Evolutionary conservation across 2,329 filamentous ascomycete species (phyloP).

Genomic region (Lachnellula occidentalis): DNA sequence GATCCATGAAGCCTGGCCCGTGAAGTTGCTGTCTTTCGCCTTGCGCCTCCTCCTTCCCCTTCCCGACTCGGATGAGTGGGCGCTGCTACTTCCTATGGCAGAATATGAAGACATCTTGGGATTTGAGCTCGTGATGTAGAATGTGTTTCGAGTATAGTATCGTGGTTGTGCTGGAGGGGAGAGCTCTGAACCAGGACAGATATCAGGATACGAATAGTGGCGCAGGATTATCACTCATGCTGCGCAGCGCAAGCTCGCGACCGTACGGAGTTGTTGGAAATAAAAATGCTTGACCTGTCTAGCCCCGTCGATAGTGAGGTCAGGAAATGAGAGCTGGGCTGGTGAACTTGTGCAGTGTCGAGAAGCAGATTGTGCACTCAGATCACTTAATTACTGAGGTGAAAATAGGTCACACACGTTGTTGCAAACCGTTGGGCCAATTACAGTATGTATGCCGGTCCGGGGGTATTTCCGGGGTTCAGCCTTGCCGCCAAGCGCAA

Average conservation of each 20-base stretch:
- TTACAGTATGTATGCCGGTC: too few species aligned
- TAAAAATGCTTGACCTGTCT: background rate
- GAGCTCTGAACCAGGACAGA: background rate
- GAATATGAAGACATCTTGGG: slow-evolving; percentile 26
- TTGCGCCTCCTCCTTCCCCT: slow-evolving; percentile 30
- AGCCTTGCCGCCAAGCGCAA: background rate
- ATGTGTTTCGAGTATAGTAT: background rate
- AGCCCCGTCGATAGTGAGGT: background rate
- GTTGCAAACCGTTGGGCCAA: too few species aligned
- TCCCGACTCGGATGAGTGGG: slow-evolving; percentile 20
- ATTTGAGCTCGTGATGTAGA: background rate
- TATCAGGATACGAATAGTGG: background rate
- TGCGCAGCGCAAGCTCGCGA: background rate
- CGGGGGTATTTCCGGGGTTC: too few species aligned
- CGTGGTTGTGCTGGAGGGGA: background rate
- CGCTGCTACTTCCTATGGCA: slow-evolving; percentile 19
- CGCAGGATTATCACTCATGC: background rate
- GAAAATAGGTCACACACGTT: background rate
- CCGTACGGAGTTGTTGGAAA: background rate
- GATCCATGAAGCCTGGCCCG: slow-evolving; percentile 76
- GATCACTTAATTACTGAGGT: too few species aligned
- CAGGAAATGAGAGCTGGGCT: background rate
- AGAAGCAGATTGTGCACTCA: background rate
- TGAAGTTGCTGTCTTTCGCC: slow-evolving; percentile 62
- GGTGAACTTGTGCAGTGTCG: background rate